phyloP scores from a whole-genome alignment of 371 early-diverging fungal genomes.

The Apophysomyces variabilis region DNA sequence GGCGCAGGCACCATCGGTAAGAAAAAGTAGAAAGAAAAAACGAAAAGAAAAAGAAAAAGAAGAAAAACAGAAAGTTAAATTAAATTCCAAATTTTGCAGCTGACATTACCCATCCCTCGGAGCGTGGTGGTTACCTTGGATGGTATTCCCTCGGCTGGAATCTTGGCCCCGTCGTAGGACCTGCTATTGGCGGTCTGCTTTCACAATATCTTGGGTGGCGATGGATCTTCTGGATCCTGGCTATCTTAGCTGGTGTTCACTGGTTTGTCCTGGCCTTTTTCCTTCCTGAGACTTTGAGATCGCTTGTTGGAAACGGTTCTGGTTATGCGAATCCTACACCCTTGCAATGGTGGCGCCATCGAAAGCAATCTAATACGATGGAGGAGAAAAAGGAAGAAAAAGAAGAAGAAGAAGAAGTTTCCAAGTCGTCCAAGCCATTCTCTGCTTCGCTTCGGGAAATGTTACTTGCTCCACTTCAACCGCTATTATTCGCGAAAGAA shows the following conservation, averaged over 20 bases:
- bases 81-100: constrained; percentile 18
- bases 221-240: constrained; percentile 63
- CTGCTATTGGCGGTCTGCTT: constrained; percentile 34
- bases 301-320: constrained; percentile 52
- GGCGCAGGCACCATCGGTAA: constrained; percentile 70
- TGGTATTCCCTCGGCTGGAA: constrained; percentile 62
- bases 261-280: constrained; percentile 50
- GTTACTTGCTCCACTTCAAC: constrained; percentile 23
- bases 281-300: constrained; percentile 68
- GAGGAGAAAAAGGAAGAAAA: neutral
- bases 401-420: neutral
- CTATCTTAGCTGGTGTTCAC: constrained; percentile 52
- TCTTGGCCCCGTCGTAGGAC: constrained; percentile 27
- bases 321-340: constrained; percentile 26
- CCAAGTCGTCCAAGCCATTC: neutral
- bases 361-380: neutral
- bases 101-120: constrained; percentile 63
- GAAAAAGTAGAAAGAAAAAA: neutral
- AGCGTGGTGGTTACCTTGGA: constrained; percentile 72
- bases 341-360: constrained; percentile 5
- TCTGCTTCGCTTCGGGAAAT: neutral
- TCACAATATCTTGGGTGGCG: constrained; percentile 41
- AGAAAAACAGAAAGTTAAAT: neutral
- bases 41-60: too few species aligned
- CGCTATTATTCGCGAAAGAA: constrained; percentile 36